Percentiles rank a stretch among this genome's conserved stretches.
These are phyloP conservation scores for Simplicillium aogashimaense DNA, from an alignment of 2,329 filamentous ascomycete genomes.

Conservation along the genomic window DNA sequence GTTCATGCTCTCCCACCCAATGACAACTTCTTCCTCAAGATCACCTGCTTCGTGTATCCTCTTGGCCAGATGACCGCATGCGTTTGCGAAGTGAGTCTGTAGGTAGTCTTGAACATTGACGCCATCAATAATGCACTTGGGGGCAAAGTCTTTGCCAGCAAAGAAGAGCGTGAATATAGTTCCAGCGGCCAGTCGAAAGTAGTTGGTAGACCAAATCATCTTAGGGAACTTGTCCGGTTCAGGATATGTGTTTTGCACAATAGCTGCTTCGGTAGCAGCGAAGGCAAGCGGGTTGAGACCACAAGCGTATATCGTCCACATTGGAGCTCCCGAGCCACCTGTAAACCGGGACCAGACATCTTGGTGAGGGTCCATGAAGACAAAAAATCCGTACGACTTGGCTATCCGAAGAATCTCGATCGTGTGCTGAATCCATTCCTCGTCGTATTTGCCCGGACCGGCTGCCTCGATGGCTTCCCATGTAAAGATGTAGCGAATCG, in stretches of 20 bases:
- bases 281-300: slow-evolving; percentile 84
- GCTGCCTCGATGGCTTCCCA: slow-evolving; percentile 98
- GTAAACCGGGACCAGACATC: slow-evolving; percentile 97
- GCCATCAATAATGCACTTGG: slow-evolving; percentile 90
- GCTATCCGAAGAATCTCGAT: slow-evolving; percentile 75
- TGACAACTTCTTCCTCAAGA: slow-evolving; percentile 74
- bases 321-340: slow-evolving; percentile 87
- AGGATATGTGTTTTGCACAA: slow-evolving; percentile 90
- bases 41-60: slow-evolving; percentile 85
- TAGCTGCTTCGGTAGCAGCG: slow-evolving; percentile 75
- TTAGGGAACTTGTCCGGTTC: slow-evolving; percentile 83
- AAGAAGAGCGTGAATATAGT: slow-evolving; percentile 95
- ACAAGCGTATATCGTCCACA: slow-evolving; percentile 96
- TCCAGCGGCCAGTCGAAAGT: slow-evolving; percentile 74
- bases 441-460: slow-evolving; percentile 85
- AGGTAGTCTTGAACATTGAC: slow-evolving; percentile 95
- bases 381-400: slow-evolving; percentile 84
- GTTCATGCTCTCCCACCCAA: slow-evolving; percentile 95
- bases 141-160: slow-evolving; percentile 80
- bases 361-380: slow-evolving; percentile 99
- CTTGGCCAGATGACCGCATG: slow-evolving; percentile 70
- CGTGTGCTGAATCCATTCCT: slow-evolving; percentile 86
- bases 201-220: slow-evolving; percentile 99
- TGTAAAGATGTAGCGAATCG: slow-evolving; percentile 91
- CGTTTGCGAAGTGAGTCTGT: slow-evolving; percentile 73